These are phyloP conservation scores for Cadophora luteo-olivacea DNA, from an alignment of 2,329 filamentous ascomycete genomes.

Conservation along the genomic window DNA sequence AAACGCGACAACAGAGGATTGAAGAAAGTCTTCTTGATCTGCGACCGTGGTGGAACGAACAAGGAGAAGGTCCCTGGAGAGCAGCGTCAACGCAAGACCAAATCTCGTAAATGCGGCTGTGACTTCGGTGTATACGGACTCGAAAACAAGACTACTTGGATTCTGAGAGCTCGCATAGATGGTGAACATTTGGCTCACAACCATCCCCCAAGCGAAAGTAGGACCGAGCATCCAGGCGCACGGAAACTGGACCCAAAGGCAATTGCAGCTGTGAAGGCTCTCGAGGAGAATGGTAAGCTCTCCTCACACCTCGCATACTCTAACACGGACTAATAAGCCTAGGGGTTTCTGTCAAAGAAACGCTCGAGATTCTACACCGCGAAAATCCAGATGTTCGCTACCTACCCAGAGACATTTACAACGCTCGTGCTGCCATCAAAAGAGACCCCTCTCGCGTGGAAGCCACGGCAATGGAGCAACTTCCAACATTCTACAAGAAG, in stretches of 20 bases:
- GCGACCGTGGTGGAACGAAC: constrained; percentile 70
- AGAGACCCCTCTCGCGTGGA: constrained; percentile 69
- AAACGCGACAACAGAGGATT: constrained; percentile 69
- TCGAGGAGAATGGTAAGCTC: constrained; percentile 68
- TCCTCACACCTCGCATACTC: not conserved
- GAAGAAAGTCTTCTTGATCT: constrained; percentile 72
- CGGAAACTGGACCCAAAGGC: constrained; percentile 71
- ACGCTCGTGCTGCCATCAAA: constrained; percentile 70
- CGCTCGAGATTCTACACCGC: constrained; percentile 68
- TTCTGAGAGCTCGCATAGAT: constrained; percentile 68
- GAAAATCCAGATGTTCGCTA: constrained; percentile 69
- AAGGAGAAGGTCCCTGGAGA: constrained; percentile 51
- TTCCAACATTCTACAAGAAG: constrained; percentile 71
- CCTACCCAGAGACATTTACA: constrained; percentile 70
- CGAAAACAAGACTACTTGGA: constrained; percentile 71
- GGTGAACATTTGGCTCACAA: constrained; percentile 65
- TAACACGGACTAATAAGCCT: constrained; percentile 45
- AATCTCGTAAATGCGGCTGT: constrained; percentile 72
- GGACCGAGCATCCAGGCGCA: constrained; percentile 69
- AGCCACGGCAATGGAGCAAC: constrained; percentile 62
- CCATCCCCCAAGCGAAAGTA: constrained; percentile 70
- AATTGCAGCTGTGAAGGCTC: constrained; percentile 69
- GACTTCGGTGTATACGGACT: constrained; percentile 75
- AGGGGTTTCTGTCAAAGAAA: constrained; percentile 70
- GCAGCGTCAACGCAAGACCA: constrained; percentile 63